These are phyloP conservation scores for Hansenula sp. DNA, from an alignment of 1,139 yeast genomes.

Conservation along the genomic window DNA sequence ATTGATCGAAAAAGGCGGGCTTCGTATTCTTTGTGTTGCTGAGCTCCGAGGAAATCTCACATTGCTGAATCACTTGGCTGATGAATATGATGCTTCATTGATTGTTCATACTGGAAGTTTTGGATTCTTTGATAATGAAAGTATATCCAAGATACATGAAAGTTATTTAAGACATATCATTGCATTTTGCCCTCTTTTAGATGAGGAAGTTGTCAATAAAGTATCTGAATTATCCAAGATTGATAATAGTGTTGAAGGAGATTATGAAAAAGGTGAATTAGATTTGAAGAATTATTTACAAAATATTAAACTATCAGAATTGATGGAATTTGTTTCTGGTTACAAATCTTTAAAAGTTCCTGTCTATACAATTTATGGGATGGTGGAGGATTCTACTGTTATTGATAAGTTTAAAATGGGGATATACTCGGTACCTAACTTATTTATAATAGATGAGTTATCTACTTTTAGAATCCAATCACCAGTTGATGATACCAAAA, in stretches of 20 bases:
- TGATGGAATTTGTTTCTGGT: slow-evolving; percentile 50
- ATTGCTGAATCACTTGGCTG: slow-evolving; percentile 43
- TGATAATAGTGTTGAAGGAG: slow-evolving; percentile 31
- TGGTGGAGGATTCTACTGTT: slow-evolving; percentile 69
- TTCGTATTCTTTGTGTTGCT: slow-evolving; percentile 48
- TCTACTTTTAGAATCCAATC: slow-evolving; percentile 37
- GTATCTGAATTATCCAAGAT: slow-evolving; percentile 44
- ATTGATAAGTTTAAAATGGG: slow-evolving; percentile 58
- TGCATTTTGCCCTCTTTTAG: slow-evolving; percentile 61
- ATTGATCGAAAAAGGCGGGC: slow-evolving; percentile 25
- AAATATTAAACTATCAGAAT: slow-evolving; percentile 47
- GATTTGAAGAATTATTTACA: slow-evolving; percentile 36
- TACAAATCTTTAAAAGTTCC: slow-evolving; percentile 48
- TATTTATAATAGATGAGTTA: slow-evolving; percentile 59
- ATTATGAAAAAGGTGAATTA: slow-evolving; percentile 24
- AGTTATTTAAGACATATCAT: slow-evolving; percentile 60
- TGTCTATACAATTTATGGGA: slow-evolving; percentile 73
- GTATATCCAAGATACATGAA: slow-evolving; percentile 53
- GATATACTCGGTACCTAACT: slow-evolving; percentile 48
- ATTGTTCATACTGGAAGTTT: slow-evolving; percentile 77
- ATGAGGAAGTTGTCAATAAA: slow-evolving; percentile 40
- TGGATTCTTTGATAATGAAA: slow-evolving; percentile 66
- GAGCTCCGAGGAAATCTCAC: slow-evolving; percentile 52
- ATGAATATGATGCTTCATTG: slow-evolving; percentile 39
- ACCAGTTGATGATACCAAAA: slow-evolving; percentile 33